phyloP scores from a whole-genome alignment of 306 rosid species.

The Casuarina equisetifolia region DNA sequence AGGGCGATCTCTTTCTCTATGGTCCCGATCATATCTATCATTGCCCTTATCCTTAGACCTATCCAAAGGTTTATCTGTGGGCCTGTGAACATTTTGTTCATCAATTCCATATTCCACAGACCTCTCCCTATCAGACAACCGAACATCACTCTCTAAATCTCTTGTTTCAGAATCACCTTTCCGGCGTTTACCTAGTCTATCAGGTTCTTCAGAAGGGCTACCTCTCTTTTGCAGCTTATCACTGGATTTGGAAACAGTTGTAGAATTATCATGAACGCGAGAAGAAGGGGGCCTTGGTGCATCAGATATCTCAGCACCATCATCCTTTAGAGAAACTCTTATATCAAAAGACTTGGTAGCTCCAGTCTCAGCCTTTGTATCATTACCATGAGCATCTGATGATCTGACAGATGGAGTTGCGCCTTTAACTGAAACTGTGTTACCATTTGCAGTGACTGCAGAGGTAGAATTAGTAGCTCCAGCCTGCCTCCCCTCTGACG shows the following conservation, averaged over 20 bases:
- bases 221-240: conserved; percentile 88
- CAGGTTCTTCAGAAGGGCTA: conserved; percentile 88
- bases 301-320: conserved; percentile 63
- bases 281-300: conserved; percentile 68
- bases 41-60: conserved; percentile 79
- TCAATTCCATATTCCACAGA: conserved; percentile 66
- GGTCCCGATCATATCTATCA: conserved; percentile 88
- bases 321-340: conserved; percentile 73
- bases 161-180: conserved; percentile 79
- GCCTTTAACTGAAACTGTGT: conserved; percentile 48
- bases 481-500: conserved; percentile 62
- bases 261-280: conserved; percentile 64
- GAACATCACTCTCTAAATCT: conserved; percentile 73
- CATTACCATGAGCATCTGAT: conserved; percentile 57
- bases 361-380: conserved; percentile 66
- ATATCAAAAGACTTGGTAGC: conserved; percentile 59
- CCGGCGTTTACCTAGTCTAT: conserved; percentile 84
- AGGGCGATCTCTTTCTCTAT: conserved; percentile 83
- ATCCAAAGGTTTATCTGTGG: conserved; percentile 69
- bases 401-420: conserved; percentile 44
- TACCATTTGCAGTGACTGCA: conserved; percentile 62
- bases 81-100: conserved; percentile 58
- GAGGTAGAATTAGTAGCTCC: conserved; percentile 45
- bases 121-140: conserved; percentile 78
- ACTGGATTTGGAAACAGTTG: conserved; percentile 52